Conservation (phyloP, 768 basidiomycete species). For the Sistotremastrum niveocremeum region DNA sequence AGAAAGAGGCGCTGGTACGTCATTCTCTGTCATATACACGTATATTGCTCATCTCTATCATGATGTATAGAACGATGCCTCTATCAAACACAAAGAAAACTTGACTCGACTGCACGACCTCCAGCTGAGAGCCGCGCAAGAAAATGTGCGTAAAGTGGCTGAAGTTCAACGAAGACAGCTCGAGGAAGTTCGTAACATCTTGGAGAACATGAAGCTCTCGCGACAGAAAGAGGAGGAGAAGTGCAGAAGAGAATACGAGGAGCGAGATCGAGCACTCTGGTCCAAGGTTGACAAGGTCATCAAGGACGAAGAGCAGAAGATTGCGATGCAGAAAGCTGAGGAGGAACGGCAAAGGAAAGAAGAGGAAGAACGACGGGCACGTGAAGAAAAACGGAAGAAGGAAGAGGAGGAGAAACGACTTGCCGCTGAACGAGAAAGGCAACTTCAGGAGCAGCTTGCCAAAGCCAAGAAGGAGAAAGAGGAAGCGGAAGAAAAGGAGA, state of each 20-base stretch:
- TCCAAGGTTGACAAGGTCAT: constrained; percentile 51
- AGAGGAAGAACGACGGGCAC: constrained; percentile 28
- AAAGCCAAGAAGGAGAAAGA: constrained; percentile 18
- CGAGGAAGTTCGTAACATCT: constrained; percentile 32
- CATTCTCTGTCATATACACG: neutral
- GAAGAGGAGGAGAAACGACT: constrained; percentile 22
- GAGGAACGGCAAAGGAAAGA: constrained; percentile 39
- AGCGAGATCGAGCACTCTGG: constrained; percentile 31
- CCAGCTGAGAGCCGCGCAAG: constrained; percentile 9
- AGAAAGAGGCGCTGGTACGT: constrained; percentile 33
- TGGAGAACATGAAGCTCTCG: constrained; percentile 29
- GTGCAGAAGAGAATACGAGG: constrained; percentile 32
- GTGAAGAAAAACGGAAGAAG: constrained; percentile 26
- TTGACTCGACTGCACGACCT: constrained; percentile 10
- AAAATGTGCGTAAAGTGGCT: constrained; percentile 17
- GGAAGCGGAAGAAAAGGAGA: constrained; percentile 22
- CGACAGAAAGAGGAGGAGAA: constrained; percentile 33
- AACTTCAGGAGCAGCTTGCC: constrained; percentile 6
- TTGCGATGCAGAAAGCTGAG: constrained; percentile 31
- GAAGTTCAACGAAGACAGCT: constrained; percentile 35
- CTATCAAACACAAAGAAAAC: constrained; percentile 27
- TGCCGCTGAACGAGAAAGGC: constrained; percentile 18
- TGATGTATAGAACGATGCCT: neutral
- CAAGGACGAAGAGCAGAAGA: constrained; percentile 47
- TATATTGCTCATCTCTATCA: neutral